Conservation (phyloP, 495 filamentous ascomycete species). For the Trichoderma virens region DNA sequence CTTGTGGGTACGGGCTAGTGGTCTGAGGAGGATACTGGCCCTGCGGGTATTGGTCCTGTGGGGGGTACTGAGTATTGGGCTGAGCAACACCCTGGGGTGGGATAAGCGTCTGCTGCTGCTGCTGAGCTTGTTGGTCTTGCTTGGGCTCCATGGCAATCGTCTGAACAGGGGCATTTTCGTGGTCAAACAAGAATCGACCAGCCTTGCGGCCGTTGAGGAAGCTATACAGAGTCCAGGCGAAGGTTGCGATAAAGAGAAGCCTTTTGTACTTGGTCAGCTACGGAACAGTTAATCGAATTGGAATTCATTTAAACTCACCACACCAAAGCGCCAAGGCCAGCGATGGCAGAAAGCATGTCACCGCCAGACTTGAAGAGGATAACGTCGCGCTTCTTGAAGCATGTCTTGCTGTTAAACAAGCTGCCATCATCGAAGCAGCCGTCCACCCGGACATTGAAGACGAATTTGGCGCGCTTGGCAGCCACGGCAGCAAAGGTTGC, state of each 20-base stretch:
- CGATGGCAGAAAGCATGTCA: conserved; percentile 29
- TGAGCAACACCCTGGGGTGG: conserved; percentile 9
- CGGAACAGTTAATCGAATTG: background rate
- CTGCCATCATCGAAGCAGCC: conserved; percentile 33
- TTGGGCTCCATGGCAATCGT: conserved; percentile 16
- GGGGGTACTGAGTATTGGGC: conserved; percentile 16
- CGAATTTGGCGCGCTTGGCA: conserved; percentile 31
- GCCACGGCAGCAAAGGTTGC: conserved; percentile 38
- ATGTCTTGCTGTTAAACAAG: conserved; percentile 28
- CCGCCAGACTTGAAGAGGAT: conserved; percentile 24
- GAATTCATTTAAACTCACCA: conserved; percentile 19
- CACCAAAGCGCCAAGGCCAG: conserved; percentile 35
- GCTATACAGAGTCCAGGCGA: conserved; percentile 34
- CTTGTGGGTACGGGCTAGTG: conserved; percentile 11
- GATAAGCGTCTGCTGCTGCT: conserved; percentile 16
- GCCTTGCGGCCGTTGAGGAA: conserved; percentile 31
- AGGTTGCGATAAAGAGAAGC: conserved; percentile 37
- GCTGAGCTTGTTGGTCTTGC: conserved; percentile 18
- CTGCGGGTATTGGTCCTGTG: conserved; percentile 19
- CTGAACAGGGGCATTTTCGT: conserved; percentile 17
- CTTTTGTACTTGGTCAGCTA: conserved; percentile 14
- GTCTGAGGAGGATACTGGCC: conserved; percentile 2
- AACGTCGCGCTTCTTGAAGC: conserved; percentile 21
- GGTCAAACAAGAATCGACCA: conserved; percentile 17
- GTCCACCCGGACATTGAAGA: conserved; percentile 19